Base-by-base conservation (phyloP, 2,329 filamentous ascomycete genomes). In the Pseudocercospora crystallina region DNA sequence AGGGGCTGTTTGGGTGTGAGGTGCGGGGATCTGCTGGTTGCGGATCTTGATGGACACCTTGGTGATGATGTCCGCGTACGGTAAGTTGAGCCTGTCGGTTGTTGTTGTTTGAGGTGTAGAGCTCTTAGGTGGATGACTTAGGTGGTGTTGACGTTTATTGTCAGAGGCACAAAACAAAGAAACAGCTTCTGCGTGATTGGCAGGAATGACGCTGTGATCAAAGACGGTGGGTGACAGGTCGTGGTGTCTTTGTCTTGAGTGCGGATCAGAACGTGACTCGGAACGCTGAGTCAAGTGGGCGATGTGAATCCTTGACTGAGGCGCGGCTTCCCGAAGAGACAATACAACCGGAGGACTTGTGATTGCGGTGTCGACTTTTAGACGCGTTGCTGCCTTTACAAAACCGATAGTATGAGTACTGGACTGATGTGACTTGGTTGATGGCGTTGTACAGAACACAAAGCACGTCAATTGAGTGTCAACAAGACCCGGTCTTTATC, bases 11-110 rank as follows among this genome's bases (percentile, higher is more conserved):
- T 35, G 44, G 43, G 20, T 43, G 51, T 37, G 32, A 37, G 45
- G 38, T 43, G 51, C 40, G 42, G 20, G 17, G 44, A 38, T 34
- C 5, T 49, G 36, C 35, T 40, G 15, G 47, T 26, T 15, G 49
- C 33, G 49, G 35, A 44, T 30, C 46, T 55, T 45, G 35, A 54
- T 61, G 58, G 56, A 50, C 44, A 61, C 54, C 58, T 57, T 56
- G 56, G 56, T 59, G 58, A 53, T 52, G 43, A 26, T 26, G 20
- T 26, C 20, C 20, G 20, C 20, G 20, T 26, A 26, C 20, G 7
- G 20, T 26, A 33, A 42, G 38, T 37, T 35, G 44, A 26, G 20
- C 20, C 7, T 3, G 20, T 30, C 38, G 31, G 52, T 33, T 45
- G 43, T 39, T 17, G 43, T 32, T 37, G 47, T 36, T 47, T 30